Evolutionary conservation across 805 yeast species (phyloP), one percentile per base, ranked within the genome.

Genomic region (Wickerhamomyces tratensis): DNA sequence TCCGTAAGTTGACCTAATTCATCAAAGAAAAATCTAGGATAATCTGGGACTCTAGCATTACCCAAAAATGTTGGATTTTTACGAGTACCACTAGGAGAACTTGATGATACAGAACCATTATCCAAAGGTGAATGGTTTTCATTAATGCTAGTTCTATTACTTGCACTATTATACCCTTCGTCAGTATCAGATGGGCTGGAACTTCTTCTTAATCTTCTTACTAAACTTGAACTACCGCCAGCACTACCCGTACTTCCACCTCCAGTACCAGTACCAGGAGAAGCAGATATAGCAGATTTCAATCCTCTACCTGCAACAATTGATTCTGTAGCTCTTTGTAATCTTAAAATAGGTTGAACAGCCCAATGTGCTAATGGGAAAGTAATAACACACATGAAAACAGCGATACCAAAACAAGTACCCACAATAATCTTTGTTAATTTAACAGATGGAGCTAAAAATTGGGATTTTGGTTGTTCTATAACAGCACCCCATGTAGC

Each of bases 1-100:
- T 82, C 89, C 0, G 95, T 81, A 30, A 91, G 66, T 52, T 88
- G 96, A 0, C 91, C 82, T 38, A 91, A 69, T 62, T 91, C 98
- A 65, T 93, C 97, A 37, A 76, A 69, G 54, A 84, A 76, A 27
- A 81, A 51, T 38, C 79, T 65, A 58, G 77, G 49, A 37, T 64
- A 49, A 53, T 62, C 64, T 0, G 81, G 77, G 2, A 74, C 68
- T 41, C 68, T 57, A 4, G 68, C 69, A 39, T 59, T 58, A 20
- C 58, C 57, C 33, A 67, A 47, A 36, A 64, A 64, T 6, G 63
- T 49, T 2, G 70, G 58, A 6, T 62, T 55, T 49, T 42, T 53
- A 44, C 37, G 50, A 39, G 39, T 11, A 9, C 25, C 9, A 26
- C 31, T 47, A 42, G 38, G 51, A 36, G 31, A n/a, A 12, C 35